Base-by-base conservation (phyloP, 805 yeast genomes). In the Candida maesae region DNA sequence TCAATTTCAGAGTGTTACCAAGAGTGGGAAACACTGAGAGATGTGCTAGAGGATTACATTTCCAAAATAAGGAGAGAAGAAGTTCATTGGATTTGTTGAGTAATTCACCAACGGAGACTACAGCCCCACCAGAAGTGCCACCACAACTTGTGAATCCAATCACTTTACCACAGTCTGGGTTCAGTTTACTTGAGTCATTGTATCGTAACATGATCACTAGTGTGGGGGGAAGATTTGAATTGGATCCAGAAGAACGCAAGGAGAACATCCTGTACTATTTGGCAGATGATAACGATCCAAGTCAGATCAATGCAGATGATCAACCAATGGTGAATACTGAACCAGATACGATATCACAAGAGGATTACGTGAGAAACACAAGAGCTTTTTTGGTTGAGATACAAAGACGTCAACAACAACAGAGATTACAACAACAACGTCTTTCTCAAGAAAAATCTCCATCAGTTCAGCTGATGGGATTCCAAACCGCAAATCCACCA, bases 1-100 rank as follows among this genome's bases (percentile, higher is more conserved):
- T 91, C 9, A 78, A 80, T 44, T 91, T 93, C 77, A 70, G 84
- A 46, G 79, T 84, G 12, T 73, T 85, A 3, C 91, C 93, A 3
- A 53, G 73, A 44, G 66, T 66, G 46, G 49, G 56, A 20, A 67
- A 67, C 40, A 59, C 65, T 13, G 49, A 59, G 28, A 70, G 65
- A 41, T 69, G 65, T 55, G 70, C 58, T 44, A 60, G 55, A 39
- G 68, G 55, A 62, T 36, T 40, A 24, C 43, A 30, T 18, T 40
- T 37, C 8, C 36, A 34, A 15, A 20, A 36, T 3, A 18, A 38
- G 11, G 50, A 46, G 33, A 38, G 58, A 15, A 53, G 49, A 28
- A 51, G 43, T 28, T 51, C 56, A 1, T 44, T 52, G 5, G 46
- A 28, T 6, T 18, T 14, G 18, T 12, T 15, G 11, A 28, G 6